These are phyloP conservation scores for Metschnikowia baotianmanensis DNA, from an alignment of 805 yeast species.

Conservation along the genomic window DNA sequence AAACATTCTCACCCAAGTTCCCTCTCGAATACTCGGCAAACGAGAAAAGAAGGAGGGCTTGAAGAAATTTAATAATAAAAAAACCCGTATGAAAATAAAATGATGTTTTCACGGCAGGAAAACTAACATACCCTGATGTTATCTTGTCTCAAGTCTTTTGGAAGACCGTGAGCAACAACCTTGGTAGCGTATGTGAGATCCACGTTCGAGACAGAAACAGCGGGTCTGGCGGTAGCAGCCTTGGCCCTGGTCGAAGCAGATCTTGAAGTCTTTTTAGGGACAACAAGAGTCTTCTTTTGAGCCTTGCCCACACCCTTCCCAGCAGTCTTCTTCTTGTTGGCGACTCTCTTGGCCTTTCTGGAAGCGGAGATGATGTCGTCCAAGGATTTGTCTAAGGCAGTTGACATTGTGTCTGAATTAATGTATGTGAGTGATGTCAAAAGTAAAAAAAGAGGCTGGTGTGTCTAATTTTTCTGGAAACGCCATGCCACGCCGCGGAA, in stretches of 20 bases:
- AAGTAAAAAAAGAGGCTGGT: background rate
- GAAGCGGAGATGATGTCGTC: constrained; percentile 86
- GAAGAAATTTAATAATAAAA: background rate
- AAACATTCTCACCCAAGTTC: background rate
- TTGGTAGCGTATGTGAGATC: constrained; percentile 65
- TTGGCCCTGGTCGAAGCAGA: constrained; percentile 34
- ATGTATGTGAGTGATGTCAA: background rate
- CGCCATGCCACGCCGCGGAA: background rate
- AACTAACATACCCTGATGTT: constrained; percentile 77
- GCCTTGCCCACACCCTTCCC: constrained; percentile 35
- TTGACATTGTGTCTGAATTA: constrained; percentile 47
- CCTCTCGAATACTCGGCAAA: background rate
- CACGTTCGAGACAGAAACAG: constrained; percentile 22
- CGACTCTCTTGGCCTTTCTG: constrained; percentile 38
- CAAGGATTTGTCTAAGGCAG: constrained; percentile 85
- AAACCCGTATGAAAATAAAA: constrained; percentile 6
- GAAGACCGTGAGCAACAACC: constrained; percentile 79
- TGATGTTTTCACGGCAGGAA: constrained; percentile 9
- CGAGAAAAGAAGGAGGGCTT: background rate
- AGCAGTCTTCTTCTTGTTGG: constrained; percentile 30
- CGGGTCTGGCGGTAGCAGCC: constrained; percentile 14
- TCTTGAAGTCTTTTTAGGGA: constrained; percentile 29
- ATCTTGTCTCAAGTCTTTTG: constrained; percentile 80
- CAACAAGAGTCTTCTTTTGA: constrained; percentile 25
- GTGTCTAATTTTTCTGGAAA: background rate